Evolutionary conservation across 768 basidiomycete species (phyloP).

Genomic region (Fistulinella prunicolor): DNA sequence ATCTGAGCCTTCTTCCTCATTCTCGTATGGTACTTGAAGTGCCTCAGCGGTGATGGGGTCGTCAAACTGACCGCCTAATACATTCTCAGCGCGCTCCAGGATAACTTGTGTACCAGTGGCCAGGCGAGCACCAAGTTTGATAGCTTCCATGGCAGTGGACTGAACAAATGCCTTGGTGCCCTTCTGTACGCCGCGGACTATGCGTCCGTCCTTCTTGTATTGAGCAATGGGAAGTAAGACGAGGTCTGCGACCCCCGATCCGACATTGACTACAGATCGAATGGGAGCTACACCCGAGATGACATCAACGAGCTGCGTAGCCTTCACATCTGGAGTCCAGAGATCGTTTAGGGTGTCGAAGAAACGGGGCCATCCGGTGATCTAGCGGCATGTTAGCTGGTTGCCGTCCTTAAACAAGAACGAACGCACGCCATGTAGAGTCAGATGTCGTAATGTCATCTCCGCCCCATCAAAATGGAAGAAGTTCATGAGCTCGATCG

Average conservation of each 20-base stretch:
- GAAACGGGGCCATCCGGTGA: slow-evolving; percentile 88
- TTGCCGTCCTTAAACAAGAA: background rate
- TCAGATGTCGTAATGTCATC: slow-evolving; percentile 94
- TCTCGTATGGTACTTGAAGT: slow-evolving; percentile 43
- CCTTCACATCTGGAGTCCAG: slow-evolving; percentile 99
- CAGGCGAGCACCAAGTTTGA: slow-evolving; percentile 89
- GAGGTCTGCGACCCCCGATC: slow-evolving; percentile 94
- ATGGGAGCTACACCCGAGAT: slow-evolving; percentile 96
- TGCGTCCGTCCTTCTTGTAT: slow-evolving; percentile 93
- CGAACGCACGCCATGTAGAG: slow-evolving; percentile 77
- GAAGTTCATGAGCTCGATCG: slow-evolving; percentile 99
- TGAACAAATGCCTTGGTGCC: slow-evolving; percentile 92
- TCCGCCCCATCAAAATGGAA: slow-evolving; percentile 99
- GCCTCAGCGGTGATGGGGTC: slow-evolving; percentile 66
- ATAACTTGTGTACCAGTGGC: slow-evolving; percentile 99
- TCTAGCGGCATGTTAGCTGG: slow-evolving; percentile 44
- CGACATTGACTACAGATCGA: slow-evolving; percentile 95
- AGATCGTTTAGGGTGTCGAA: slow-evolving; percentile 94
- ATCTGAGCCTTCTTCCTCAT: slow-evolving; percentile 33
- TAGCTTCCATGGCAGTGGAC: slow-evolving; percentile 92
- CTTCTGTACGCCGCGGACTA: slow-evolving; percentile 90
- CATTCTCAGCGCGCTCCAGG: slow-evolving; percentile 89
- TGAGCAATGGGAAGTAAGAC: slow-evolving; percentile 95
- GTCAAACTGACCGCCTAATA: slow-evolving; percentile 78
- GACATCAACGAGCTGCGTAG: slow-evolving; percentile 95